Conservation (phyloP, 139 green algal species). For the Deuterostichococcus epilithicus region DNA sequence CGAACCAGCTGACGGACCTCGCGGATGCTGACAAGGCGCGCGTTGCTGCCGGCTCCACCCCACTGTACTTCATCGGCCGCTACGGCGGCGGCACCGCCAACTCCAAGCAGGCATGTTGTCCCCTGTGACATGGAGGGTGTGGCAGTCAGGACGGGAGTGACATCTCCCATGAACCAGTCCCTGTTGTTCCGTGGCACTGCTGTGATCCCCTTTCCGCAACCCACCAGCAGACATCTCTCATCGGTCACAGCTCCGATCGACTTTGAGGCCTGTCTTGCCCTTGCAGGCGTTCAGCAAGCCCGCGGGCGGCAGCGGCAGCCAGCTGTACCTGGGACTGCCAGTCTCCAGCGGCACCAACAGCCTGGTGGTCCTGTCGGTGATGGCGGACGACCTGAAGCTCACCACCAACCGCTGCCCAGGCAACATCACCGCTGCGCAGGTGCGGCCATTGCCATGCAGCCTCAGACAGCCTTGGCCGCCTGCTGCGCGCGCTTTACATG, state of each 20-base stretch:
- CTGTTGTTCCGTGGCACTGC: neutral
- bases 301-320: conserved; percentile 12
- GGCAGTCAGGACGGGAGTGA: neutral
- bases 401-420: conserved; percentile 59
- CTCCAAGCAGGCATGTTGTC: conserved; percentile 3
- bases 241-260: neutral
- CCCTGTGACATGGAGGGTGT: neutral
- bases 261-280: neutral
- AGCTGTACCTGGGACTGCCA: conserved; percentile 60
- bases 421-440: conserved; percentile 43
- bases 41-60: conserved; percentile 40
- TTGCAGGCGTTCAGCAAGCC: conserved; percentile 24
- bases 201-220: neutral
- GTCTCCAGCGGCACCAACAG: conserved; percentile 44
- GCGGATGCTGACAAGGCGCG: conserved; percentile 41
- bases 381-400: conserved; percentile 57
- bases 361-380: conserved; percentile 58
- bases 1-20: conserved; percentile 62
- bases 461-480: too few relatives aligned
- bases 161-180: neutral
- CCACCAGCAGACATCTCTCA: neutral
- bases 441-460: neutral
- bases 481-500: neutral
- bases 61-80: conserved; percentile 56
- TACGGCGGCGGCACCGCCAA: conserved; percentile 40